A percentile compares a stretch with the other conserved stretches of the same genome.
Conservation (phyloP, 139 green algal species). For the Microglena sp. region DNA sequence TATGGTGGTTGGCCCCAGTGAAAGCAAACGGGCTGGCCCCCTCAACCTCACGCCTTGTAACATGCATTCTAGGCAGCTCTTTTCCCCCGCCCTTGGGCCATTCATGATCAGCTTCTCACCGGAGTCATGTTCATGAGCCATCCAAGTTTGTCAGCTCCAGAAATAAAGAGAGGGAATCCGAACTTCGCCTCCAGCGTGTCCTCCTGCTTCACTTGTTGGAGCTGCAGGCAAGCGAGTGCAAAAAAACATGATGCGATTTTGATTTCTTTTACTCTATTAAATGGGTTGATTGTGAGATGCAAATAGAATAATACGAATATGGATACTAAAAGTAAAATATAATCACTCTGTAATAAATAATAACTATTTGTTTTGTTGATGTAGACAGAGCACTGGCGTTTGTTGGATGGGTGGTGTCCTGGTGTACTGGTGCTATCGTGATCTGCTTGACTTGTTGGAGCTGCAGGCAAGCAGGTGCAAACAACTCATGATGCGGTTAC, state of each 20-base stretch:
- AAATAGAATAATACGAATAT: too few species aligned
- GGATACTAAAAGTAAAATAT: too few species aligned
- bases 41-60: not conserved
- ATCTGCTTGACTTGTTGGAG: conserved; percentile 30
- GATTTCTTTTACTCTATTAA: too few species aligned
- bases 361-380: too few species aligned
- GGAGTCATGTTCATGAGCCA: conserved; percentile 90
- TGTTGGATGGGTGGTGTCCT: too few species aligned
- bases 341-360: too few species aligned
- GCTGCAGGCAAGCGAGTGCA: conserved; percentile 26
- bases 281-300: too few species aligned
- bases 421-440: too few species aligned
- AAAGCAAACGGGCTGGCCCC: not conserved
- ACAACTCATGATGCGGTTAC: too few species aligned
- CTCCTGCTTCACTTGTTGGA: conserved; percentile 37
- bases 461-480: too few species aligned
- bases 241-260: too few species aligned
- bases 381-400: too few species aligned
- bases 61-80: not conserved
- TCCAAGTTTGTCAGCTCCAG: conserved; percentile 63
- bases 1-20: not conserved
- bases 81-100: not conserved
- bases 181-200: conserved; percentile 58
- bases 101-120: conserved; percentile 28
- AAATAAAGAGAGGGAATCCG: conserved; percentile 64